Evolutionary conservation across 768 basidiomycete species (phyloP).

Genomic region (Trametes maxima): DNA sequence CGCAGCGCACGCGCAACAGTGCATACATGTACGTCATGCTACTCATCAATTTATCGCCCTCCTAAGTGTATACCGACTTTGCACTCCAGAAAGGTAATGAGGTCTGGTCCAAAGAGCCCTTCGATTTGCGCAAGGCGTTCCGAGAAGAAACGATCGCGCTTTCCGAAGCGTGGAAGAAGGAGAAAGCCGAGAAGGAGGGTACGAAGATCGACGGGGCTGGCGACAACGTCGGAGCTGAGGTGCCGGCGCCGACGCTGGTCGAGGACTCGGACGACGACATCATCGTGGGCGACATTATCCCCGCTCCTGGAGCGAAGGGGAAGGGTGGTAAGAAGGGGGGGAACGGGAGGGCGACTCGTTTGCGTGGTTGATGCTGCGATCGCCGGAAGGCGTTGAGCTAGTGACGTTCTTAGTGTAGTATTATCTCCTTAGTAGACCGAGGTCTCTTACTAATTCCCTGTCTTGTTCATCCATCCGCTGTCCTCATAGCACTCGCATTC

Average conservation of each 20-base stretch:
- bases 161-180: slow-evolving; percentile 42
- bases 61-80: neutral
- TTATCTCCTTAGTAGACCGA: slow-evolving; percentile 3
- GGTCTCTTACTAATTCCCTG: neutral
- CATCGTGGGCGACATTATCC: slow-evolving; percentile 37
- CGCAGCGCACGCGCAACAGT: slow-evolving; percentile 51
- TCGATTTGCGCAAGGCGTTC: slow-evolving; percentile 53
- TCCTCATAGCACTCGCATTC: slow-evolving; percentile 6
- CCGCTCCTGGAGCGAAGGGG: neutral
- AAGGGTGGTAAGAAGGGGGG: slow-evolving; percentile 8
- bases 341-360: neutral
- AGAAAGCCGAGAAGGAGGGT: slow-evolving; percentile 52
- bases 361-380: slow-evolving; percentile 1
- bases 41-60: no score
- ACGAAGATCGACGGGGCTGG: slow-evolving; percentile 13
- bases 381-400: neutral
- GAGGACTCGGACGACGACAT: slow-evolving; percentile 44
- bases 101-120: slow-evolving; percentile 56
- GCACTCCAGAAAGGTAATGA: slow-evolving; percentile 38
- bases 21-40: slow-evolving; percentile 50
- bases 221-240: slow-evolving; percentile 31
- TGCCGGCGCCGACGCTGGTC: slow-evolving; percentile 28
- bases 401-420: slow-evolving; percentile 1
- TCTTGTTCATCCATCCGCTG: neutral
- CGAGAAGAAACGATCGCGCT: slow-evolving; percentile 44